Evolutionary conservation across 23 red algal species (phyloP).

Genomic region (Gracilariopsis chorda): DNA sequence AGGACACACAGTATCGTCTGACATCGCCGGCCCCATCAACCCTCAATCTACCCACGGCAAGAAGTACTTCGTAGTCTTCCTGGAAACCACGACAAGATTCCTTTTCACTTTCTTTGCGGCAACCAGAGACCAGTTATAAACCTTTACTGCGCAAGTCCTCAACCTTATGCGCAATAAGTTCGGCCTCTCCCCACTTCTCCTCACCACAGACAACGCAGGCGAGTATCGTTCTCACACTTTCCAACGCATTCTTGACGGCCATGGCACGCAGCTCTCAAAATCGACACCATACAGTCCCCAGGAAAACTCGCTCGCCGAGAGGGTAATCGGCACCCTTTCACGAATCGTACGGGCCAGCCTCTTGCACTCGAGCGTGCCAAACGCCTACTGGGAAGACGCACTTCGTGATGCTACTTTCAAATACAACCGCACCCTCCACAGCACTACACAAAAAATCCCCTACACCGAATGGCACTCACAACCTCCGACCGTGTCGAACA

Average conservation of each 20-base stretch:
- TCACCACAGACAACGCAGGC: not conserved
- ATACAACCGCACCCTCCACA: too few species aligned
- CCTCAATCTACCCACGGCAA: not conserved
- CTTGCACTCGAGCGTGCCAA: not conserved
- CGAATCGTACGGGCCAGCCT: not conserved
- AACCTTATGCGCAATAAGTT: not conserved
- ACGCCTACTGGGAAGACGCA: constrained; percentile 43
- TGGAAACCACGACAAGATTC: not conserved
- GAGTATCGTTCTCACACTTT: not conserved
- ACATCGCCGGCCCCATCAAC: not conserved
- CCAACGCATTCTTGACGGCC: not conserved
- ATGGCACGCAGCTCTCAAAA: not conserved
- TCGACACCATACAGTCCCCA: not conserved
- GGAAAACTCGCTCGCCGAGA: constrained; percentile 10
- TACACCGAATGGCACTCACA: too few species aligned
- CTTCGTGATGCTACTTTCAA: constrained; percentile 7
- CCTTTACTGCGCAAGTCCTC: not conserved
- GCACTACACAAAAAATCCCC: too few species aligned
- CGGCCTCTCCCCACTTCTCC: not conserved
- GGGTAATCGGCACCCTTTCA: constrained; percentile 9
- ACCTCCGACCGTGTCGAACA: not conserved
- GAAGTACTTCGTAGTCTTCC: not conserved
- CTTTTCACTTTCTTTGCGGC: not conserved
- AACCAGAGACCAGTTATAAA: not conserved
- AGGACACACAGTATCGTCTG: not conserved